Conservation (phyloP, 352 stramenopile genomes). For the Pythium aristosporum region DNA sequence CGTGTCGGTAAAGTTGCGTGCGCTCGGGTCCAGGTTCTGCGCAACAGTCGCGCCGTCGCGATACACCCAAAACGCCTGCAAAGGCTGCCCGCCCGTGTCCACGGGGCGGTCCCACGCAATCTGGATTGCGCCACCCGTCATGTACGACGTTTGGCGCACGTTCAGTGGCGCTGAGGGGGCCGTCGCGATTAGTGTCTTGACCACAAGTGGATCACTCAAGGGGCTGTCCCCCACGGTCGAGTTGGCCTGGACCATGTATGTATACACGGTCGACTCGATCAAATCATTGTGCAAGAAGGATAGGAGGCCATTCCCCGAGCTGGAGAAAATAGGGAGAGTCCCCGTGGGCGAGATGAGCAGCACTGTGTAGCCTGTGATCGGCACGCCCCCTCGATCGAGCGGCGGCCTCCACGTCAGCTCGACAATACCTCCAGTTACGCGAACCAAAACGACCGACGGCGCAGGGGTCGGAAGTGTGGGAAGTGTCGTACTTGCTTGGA, state of each 20-base stretch:
- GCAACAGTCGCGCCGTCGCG: slow-evolving; percentile 38
- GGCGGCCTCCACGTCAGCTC: slow-evolving; percentile 29
- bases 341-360: slow-evolving; percentile 14
- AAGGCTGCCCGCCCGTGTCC: slow-evolving; percentile 51
- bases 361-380: slow-evolving; percentile 24
- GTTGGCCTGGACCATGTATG: slow-evolving; percentile 40
- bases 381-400: slow-evolving; percentile 24
- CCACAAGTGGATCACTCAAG: slow-evolving; percentile 27
- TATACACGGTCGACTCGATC: slow-evolving; percentile 47
- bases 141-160: slow-evolving; percentile 37
- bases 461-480: slow-evolving; percentile 26
- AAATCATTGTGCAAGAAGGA: slow-evolving; percentile 49
- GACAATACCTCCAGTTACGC: slow-evolving; percentile 27
- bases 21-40: slow-evolving; percentile 22
- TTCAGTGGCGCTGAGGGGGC: slow-evolving; percentile 47
- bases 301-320: slow-evolving; percentile 18
- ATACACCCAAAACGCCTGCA: slow-evolving; percentile 53
- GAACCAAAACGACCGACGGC: slow-evolving; percentile 9
- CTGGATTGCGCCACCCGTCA: slow-evolving; percentile 53
- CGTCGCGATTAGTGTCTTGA: slow-evolving; percentile 41
- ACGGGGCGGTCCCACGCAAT: slow-evolving; percentile 54
- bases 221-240: slow-evolving; percentile 39
- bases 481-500: slow-evolving; percentile 13
- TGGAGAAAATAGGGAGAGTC: slow-evolving; percentile 26
- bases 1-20: slow-evolving; percentile 39